Evolutionary conservation across 1,284 basidiomycete genomes (phyloP).

Genomic region (Fomes fomentarius): DNA sequence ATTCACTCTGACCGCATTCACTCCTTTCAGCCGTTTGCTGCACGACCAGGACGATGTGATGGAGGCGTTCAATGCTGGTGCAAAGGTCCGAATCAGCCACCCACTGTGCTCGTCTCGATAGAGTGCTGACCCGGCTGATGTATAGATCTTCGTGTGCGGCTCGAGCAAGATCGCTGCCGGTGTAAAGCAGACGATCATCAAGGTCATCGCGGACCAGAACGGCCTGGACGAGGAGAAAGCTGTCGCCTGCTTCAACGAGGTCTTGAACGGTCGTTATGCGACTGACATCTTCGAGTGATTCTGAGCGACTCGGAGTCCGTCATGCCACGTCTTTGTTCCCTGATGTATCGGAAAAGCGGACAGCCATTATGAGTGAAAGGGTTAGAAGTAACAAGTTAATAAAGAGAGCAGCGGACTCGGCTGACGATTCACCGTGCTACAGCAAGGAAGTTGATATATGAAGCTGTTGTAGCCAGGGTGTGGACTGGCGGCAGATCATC

Average conservation of each 20-base stretch:
- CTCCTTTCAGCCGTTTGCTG: slow-evolving; percentile 45
- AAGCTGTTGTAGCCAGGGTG: too few relatives aligned
- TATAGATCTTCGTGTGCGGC: slow-evolving; percentile 50
- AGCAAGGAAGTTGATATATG: too few relatives aligned
- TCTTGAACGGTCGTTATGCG: slow-evolving; percentile 40
- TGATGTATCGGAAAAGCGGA: too few relatives aligned
- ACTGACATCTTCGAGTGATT: slow-evolving; percentile 44
- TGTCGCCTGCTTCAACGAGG: slow-evolving; percentile 28
- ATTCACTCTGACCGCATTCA: too few relatives aligned
- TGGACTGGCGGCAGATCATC: too few relatives aligned
- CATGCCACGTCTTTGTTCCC: too few relatives aligned
- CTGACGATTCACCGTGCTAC: too few relatives aligned
- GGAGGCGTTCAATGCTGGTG: slow-evolving; percentile 37
- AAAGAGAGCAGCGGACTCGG: too few relatives aligned
- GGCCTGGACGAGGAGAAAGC: slow-evolving; percentile 29
- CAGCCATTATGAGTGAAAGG: too few relatives aligned
- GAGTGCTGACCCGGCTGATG: not conserved
- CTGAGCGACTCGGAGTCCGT: too few relatives aligned
- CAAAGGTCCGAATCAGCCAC: slow-evolving; percentile 46
- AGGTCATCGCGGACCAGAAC: slow-evolving; percentile 35
- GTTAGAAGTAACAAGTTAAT: too few relatives aligned
- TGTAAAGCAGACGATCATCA: slow-evolving; percentile 38
- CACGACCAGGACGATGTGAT: slow-evolving; percentile 42
- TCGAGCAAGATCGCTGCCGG: slow-evolving; percentile 39
- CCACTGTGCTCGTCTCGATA: not conserved